These are phyloP conservation scores for Sedum album DNA, from an alignment of 164 flowering plant species.

Conservation along the genomic window DNA sequence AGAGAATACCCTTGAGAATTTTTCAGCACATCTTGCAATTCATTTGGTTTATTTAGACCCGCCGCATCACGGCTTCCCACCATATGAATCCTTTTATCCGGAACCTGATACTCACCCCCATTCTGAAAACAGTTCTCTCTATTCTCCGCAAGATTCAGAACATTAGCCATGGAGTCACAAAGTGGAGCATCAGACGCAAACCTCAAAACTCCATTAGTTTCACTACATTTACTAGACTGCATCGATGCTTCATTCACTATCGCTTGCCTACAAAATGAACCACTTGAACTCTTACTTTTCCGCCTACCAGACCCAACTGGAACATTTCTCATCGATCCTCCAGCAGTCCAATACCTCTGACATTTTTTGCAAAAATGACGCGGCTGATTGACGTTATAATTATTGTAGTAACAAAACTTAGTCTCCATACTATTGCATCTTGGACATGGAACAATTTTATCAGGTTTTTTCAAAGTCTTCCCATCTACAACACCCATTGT, in stretches of 20 bases:
- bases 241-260: slow-evolving; percentile 28
- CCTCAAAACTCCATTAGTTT: slow-evolving; percentile 32
- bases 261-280: slow-evolving; percentile 33
- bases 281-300: too few relatives aligned
- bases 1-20: slow-evolving; percentile 33
- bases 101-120: slow-evolving; percentile 31
- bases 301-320: slow-evolving; percentile 78
- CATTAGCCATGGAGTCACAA: too few relatives aligned
- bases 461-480: too few relatives aligned
- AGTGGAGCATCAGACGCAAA: slow-evolving; percentile 38
- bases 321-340: slow-evolving; percentile 64
- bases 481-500: slow-evolving; percentile 22
- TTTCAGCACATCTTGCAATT: slow-evolving; percentile 5
- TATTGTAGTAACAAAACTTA: too few relatives aligned
- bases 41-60: slow-evolving; percentile 13
- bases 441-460: too few relatives aligned
- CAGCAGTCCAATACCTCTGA: too few relatives aligned
- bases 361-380: too few relatives aligned
- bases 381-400: too few relatives aligned
- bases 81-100: too few relatives aligned
- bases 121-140: slow-evolving; percentile 11
- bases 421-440: slow-evolving; percentile 71
- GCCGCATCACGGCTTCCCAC: slow-evolving; percentile 17
- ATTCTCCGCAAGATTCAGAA: slow-evolving; percentile 27
- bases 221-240: slow-evolving; percentile 17